Base-by-base conservation (phyloP, 306 rosid species). In the Astragalus membranaceus region DNA sequence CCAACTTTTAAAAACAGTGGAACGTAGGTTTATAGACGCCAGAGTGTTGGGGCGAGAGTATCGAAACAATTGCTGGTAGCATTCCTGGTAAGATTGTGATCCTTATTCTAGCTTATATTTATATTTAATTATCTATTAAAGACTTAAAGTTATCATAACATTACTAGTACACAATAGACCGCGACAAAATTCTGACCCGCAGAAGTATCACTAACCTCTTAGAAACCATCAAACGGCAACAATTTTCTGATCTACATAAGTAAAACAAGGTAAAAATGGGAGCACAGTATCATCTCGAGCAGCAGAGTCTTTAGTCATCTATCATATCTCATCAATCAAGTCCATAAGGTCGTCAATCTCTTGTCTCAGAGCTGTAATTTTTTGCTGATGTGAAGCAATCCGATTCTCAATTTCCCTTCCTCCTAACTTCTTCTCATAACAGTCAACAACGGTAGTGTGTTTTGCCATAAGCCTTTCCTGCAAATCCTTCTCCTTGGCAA, bases 321-420 rank as follows among this genome's bases (percentile, higher is more conserved):
- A 32, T 82, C 86, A 82, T 55, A 83, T 75, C 77, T 83, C 99
- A 17, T 83, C 92, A 23, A 95, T 79, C 50, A 87, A 75, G 77
- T 95, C 99, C 53, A 91, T 76, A 48, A 95, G 88, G 79, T 89
- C 95, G 13, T 87, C 96, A 56, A 95, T 81, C 85, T 91, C 97
- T 77, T 76, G 97, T 83, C 82, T 86, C 83, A 91, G 73, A 62
- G 81, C 82, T 63, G 80, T 74, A 69, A 95, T 86, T 75, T 86
- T 95, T 77, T 87, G 96, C 84, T 89, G 86, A 16, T 86, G 91
- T 15, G 78, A 48, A 77, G 96, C 89, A 79, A 91, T 75, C 58
- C 95, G 89, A 72, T 86, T 88, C 82, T 95, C 97, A 36, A 89
- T 95, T 83, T 95, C 99, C 70, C 91, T 87, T 35, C 99, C 92